These are phyloP conservation scores for Yarrowia divulgata DNA, from an alignment of 805 yeast genomes.

Conservation along the genomic window DNA sequence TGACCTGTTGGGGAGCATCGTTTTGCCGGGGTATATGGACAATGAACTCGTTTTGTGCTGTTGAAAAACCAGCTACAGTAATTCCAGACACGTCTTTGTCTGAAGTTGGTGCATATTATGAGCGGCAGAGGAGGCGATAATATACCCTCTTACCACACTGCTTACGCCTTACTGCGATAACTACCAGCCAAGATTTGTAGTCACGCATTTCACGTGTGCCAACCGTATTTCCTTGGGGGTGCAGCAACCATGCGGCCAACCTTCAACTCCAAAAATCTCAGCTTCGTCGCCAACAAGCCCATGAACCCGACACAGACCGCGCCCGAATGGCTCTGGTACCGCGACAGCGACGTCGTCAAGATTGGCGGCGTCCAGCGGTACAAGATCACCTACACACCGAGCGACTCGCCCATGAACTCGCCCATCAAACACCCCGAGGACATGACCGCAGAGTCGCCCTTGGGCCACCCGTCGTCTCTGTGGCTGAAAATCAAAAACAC, in stretches of 20 bases:
- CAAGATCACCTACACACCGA: slow-evolving; percentile 60
- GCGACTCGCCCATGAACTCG: slow-evolving; percentile 18
- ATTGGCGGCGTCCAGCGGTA: slow-evolving; percentile 70
- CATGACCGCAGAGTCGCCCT: slow-evolving; percentile 30
- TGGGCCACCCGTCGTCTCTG: slow-evolving; percentile 41
- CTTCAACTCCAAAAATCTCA: slow-evolving; percentile 28
- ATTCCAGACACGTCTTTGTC: too few species aligned
- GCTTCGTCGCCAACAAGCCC: slow-evolving; percentile 5
- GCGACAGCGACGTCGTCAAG: slow-evolving; percentile 53
- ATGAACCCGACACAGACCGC: slow-evolving; percentile 32
- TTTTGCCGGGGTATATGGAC: neutral
- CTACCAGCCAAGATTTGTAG: slow-evolving; percentile 3
- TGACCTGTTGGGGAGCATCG: neutral
- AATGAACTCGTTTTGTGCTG: neutral
- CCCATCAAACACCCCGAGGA: slow-evolving; percentile 23
- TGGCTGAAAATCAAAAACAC: slow-evolving; percentile 65
- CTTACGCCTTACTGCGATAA: neutral
- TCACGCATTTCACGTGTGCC: slow-evolving; percentile 32
- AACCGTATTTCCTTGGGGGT: slow-evolving; percentile 28
- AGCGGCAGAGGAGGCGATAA: neutral
- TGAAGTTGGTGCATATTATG: too few species aligned
- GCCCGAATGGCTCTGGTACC: slow-evolving; percentile 42
- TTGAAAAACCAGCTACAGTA: too few species aligned
- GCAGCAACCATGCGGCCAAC: slow-evolving; percentile 37
- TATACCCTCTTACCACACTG: neutral